A percentile compares a stretch with the other conserved stretches of the same genome.
Conservation (phyloP, 2,329 filamentous ascomycete genomes). For the Diaporthe amygdali region DNA sequence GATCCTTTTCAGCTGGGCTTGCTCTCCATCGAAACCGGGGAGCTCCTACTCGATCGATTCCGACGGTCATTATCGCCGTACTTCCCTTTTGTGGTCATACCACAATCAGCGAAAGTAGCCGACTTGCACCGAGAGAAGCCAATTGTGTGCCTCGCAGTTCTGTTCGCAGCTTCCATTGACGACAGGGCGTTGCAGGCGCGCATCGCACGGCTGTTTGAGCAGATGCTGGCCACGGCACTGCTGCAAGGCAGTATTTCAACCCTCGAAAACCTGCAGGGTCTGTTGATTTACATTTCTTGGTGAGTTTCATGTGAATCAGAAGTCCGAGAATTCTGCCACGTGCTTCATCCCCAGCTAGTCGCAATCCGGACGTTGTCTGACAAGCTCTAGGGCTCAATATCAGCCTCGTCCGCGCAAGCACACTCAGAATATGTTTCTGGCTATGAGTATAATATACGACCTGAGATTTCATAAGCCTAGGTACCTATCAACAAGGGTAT, state of each 20-base stretch:
- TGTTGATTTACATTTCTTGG: not conserved
- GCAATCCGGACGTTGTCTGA: not conserved
- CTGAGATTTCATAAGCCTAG: not conserved
- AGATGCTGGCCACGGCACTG: not conserved
- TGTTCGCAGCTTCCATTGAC: not conserved
- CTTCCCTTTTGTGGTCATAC: not conserved
- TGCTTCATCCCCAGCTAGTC: not conserved
- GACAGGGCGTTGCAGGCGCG: not conserved
- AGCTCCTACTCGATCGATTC: not conserved
- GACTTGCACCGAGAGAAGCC: not conserved
- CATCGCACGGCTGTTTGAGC: not conserved
- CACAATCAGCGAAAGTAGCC: not conserved
- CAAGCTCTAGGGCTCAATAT: not conserved
- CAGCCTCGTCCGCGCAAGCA: not conserved
- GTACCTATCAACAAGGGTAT: not conserved
- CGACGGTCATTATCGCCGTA: not conserved
- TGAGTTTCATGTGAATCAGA: not conserved
- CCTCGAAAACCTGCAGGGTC: not conserved
- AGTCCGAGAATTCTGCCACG: accelerated
- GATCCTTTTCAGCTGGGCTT: not conserved
- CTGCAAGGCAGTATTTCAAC: not conserved
- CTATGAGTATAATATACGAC: not conserved
- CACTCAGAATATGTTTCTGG: not conserved
- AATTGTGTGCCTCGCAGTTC: not conserved
- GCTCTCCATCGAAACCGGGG: not conserved